These are phyloP conservation scores for Chytridium lagenaria DNA, from an alignment of 371 early-diverging fungal genomes.

Conservation along the genomic window DNA sequence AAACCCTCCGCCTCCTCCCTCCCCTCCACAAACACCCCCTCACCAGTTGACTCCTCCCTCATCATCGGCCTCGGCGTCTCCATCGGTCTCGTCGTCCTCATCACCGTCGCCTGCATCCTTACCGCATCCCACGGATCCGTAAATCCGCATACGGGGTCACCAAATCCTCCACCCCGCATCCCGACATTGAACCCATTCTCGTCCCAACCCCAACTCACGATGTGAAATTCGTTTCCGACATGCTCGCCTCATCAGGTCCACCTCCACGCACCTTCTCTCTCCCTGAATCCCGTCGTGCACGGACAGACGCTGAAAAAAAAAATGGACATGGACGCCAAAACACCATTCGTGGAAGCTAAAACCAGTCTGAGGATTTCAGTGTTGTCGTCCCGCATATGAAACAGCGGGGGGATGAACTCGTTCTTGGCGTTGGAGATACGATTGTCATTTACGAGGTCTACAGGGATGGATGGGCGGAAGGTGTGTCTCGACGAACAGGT, in stretches of 20 bases:
- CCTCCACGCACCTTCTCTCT: slow-evolving; percentile 32
- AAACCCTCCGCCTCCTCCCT: too few species aligned
- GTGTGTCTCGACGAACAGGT: slow-evolving; percentile 41
- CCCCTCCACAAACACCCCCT: too few species aligned
- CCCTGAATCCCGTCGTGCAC: slow-evolving; percentile 25
- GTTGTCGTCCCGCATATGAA: slow-evolving; percentile 37
- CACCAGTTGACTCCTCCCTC: neutral
- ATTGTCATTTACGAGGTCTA: slow-evolving; percentile 39
- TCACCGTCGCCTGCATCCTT: neutral
- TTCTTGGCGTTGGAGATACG: slow-evolving; percentile 36
- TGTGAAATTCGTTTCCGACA: neutral
- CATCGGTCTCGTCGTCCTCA: slow-evolving; percentile 7
- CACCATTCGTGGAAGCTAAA: slow-evolving; percentile 41
- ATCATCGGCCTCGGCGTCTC: slow-evolving; percentile 12
- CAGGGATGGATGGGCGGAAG: slow-evolving; percentile 49
- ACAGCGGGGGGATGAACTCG: slow-evolving; percentile 36
- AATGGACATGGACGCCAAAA: slow-evolving; percentile 28
- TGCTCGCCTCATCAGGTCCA: slow-evolving; percentile 16
- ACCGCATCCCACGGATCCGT: neutral
- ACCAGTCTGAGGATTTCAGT: slow-evolving; percentile 36
- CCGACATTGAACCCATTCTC: neutral
- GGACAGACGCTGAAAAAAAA: slow-evolving; percentile 18
- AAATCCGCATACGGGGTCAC: slow-evolving; percentile 8
- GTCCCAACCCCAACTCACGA: neutral
- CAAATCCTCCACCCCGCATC: too few species aligned